Percentiles rank a stretch among this genome's conserved stretches.
phyloP scores from a whole-genome alignment of 257 asterid genomes.

The Nicotiana tomentosiformis region DNA sequence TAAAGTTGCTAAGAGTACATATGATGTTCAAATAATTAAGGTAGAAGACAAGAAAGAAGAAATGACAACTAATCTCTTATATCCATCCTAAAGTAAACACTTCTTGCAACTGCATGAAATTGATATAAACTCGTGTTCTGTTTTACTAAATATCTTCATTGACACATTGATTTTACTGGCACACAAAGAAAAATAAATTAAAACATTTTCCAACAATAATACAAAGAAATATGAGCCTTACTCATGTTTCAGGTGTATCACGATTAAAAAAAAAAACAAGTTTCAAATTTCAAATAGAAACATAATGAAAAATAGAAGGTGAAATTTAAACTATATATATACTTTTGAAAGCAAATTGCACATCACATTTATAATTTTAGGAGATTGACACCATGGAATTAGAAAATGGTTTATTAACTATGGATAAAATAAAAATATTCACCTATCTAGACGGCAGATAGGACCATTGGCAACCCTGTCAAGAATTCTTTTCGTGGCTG shows the following conservation, averaged over 20 bases:
- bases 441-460: constrained; percentile 70
- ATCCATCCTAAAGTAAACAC: not conserved
- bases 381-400: not conserved
- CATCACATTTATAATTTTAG: not conserved
- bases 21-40: not conserved
- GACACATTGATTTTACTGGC: not conserved
- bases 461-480: constrained; percentile 56
- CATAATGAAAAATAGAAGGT: not conserved
- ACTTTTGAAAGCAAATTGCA: not conserved
- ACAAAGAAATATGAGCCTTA: not conserved
- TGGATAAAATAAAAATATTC: constrained; percentile 8
- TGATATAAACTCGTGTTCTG: not conserved
- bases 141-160: not conserved
- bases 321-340: not conserved
- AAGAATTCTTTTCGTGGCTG: constrained; percentile 81
- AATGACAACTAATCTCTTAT: not conserved
- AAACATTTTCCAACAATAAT: not conserved
- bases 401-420: constrained; percentile 13
- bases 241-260: not conserved
- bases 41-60: not conserved
- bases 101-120: not conserved
- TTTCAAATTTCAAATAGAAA: not conserved
- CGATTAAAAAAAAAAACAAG: not conserved
- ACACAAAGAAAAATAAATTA: not conserved
- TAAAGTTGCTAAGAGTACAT: constrained; percentile 16